Evolutionary conservation across 768 basidiomycete species (phyloP), one percentile per base, ranked within the genome.

Genomic region (Trametes cubensis): DNA sequence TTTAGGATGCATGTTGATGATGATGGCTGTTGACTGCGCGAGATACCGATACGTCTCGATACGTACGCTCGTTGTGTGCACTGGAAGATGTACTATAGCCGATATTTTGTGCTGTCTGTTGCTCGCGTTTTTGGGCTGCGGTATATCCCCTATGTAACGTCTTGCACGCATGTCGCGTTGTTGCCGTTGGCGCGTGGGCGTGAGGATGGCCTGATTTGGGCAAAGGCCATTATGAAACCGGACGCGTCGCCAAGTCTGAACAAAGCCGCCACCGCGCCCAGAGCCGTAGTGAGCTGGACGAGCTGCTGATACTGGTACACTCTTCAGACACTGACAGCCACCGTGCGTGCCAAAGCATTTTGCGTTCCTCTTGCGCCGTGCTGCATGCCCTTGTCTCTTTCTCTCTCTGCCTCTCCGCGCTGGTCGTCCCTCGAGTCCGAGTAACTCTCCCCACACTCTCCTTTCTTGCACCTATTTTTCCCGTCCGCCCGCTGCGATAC

Each of bases 401-500:
- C n/a, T 47, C 34, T 50, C 47, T 48, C 20, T 41, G 28, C 44
- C 47, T 48, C 20, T 41, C 41, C 44, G 50, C 63, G 55, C 59
- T 64, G 55, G 58, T 56, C 58, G 57, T 59, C 58, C 23, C 58
- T 26, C n/a, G 42, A 17, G 39, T 54, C n/a, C 42, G 34, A 34
- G 34, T 25, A 47, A 23, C 46, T 21, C 23, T 21, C 34, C 23
- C 26, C 25, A 26, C 48, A 49, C 68, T 46, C 63, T 57, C 56
- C 57, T 71, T 66, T 71, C 60, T 69, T 59, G 67, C 42, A 62
- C 70, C 58, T n/a, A 58, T 67, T 67, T 68, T 64, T 69, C 61
- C 65, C 58, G 55, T 54, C 47, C 69, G 68, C 65, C 58, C 70
- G 63, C 67, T 48, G 52, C 44, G 56, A 50, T 38, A 66, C 57